These are phyloP conservation scores for Thyridium curvatum DNA, from an alignment of 2,329 filamentous ascomycete species.

Conservation along the genomic window DNA sequence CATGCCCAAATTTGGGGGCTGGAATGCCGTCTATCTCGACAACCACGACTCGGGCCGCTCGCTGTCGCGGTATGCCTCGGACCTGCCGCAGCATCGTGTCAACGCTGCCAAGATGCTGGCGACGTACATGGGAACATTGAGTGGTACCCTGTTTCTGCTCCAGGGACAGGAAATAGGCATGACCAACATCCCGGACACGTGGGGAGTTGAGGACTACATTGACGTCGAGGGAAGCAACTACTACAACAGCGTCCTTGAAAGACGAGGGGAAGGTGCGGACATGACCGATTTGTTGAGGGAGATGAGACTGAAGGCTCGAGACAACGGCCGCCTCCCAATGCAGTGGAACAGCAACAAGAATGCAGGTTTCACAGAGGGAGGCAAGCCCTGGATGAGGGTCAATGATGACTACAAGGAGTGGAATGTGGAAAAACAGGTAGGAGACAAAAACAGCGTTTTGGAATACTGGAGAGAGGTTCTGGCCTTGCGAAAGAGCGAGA, in stretches of 20 bases:
- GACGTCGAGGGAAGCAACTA: slow-evolving; percentile 48
- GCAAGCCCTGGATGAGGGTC: slow-evolving; percentile 61
- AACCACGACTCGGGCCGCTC: slow-evolving; percentile 58
- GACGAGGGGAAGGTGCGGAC: slow-evolving; percentile 7
- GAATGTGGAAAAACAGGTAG: slow-evolving; percentile 46
- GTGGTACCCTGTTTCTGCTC: slow-evolving; percentile 51
- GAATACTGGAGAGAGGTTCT: no score
- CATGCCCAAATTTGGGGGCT: slow-evolving; percentile 41
- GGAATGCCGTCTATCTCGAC: slow-evolving; percentile 56
- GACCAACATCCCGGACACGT: slow-evolving; percentile 45
- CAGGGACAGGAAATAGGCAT: slow-evolving; percentile 58
- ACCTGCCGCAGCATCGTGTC: slow-evolving; percentile 33
- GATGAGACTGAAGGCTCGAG: slow-evolving; percentile 52
- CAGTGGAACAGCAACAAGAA: slow-evolving; percentile 54
- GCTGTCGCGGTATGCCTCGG: slow-evolving; percentile 46
- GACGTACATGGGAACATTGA: slow-evolving; percentile 39
- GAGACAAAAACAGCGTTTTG: no score
- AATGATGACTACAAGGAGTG: slow-evolving; percentile 50
- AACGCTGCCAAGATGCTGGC: slow-evolving; percentile 47
- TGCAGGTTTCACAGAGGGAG: slow-evolving; percentile 48
- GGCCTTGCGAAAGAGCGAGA: no score
- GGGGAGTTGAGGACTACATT: slow-evolving; percentile 46
- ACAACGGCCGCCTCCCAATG: slow-evolving; percentile 60
- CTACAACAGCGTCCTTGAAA: slow-evolving; percentile 22
- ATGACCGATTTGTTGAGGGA: slow-evolving; percentile 20